Evolutionary conservation across 2,329 filamentous ascomycete species (phyloP), one percentile per base, ranked within the genome.

Genomic region (Gliomastix tumulicola): DNA sequence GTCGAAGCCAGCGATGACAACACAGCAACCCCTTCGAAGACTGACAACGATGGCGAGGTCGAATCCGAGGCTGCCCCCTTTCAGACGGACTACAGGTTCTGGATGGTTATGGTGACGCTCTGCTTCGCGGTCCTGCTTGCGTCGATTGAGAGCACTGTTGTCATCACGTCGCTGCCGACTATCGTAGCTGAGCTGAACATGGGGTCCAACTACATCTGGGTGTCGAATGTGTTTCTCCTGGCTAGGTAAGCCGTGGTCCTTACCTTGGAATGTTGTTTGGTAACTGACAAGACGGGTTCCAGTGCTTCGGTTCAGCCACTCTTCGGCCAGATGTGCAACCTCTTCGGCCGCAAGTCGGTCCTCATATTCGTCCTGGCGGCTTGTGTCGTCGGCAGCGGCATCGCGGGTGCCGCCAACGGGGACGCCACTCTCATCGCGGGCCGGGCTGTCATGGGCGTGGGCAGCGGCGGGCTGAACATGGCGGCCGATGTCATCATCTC

Each of bases 381-480:
- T 8, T 43, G 21, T 17, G 32, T 34, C 8, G 32, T 45, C 2
- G 43, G 43, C 6, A 41, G 38, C 15, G 63, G 55, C 0, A 53
- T 74, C 5, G 55, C 51, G 21, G 68, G 66, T 2, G 44, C 25
- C 8, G 22, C 34, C 15, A 41, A 9, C 15, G 30, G 35, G 21
- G 21, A 34, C 16, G 19, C 30, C 10, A 35, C 23, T 20, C 34
- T 43, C 12, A 36, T 40, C 30, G 42, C 36, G 4, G 65, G 59
- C 6, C 55, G 63, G 2, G 51, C 42, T 0, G 45, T 81, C 2
- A 73, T 80, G 38, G 76, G 77, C 0, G 35, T 58, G 2, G 62
- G 63, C 1, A 49, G 44, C 4, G 56, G 53, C 8, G 63, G 61
- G 6, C 54, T 64, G 28, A 52, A 46, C 31, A 39, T 57, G 17